A percentile compares a stretch with the other conserved stretches of the same genome.
These are phyloP conservation scores for Canavalia gladiata DNA, from an alignment of 306 rosid species.

Conservation along the genomic window DNA sequence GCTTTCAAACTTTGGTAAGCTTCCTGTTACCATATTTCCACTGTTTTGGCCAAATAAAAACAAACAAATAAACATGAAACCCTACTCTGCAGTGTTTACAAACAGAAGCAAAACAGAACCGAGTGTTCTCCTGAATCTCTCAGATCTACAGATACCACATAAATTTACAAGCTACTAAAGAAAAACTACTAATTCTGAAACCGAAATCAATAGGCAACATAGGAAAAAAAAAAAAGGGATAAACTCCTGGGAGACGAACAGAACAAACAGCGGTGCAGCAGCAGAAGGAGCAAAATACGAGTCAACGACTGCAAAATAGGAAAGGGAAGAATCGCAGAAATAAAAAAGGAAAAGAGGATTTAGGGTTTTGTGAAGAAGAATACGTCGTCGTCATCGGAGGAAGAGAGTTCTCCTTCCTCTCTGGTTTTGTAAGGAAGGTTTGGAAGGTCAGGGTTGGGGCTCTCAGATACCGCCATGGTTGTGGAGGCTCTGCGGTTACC, in stretches of 20 bases:
- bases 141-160: constrained; percentile 34
- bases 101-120: not conserved
- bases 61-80: not conserved
- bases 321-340: constrained; percentile 7
- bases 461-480: constrained; percentile 42
- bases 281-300: not conserved
- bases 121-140: constrained; percentile 9
- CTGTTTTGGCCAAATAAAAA: constrained; percentile 14
- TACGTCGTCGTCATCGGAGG: constrained; percentile 64
- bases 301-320: not conserved
- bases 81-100: constrained; percentile 9
- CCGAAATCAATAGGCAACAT: not conserved
- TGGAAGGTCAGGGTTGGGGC: constrained; percentile 32
- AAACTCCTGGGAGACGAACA: constrained; percentile 23
- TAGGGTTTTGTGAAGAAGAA: constrained; percentile 51
- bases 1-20: not conserved
- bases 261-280: not conserved
- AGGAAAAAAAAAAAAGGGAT: too few relatives aligned
- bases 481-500: constrained; percentile 47
- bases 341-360: not conserved
- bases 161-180: constrained; percentile 18
- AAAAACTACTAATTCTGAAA: not conserved
- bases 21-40: not conserved
- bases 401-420: constrained; percentile 94
- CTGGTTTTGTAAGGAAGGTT: constrained; percentile 51